Evolutionary conservation across 352 stramenopile species (phyloP).

Genomic region (Phytophthora boehmeriae): DNA sequence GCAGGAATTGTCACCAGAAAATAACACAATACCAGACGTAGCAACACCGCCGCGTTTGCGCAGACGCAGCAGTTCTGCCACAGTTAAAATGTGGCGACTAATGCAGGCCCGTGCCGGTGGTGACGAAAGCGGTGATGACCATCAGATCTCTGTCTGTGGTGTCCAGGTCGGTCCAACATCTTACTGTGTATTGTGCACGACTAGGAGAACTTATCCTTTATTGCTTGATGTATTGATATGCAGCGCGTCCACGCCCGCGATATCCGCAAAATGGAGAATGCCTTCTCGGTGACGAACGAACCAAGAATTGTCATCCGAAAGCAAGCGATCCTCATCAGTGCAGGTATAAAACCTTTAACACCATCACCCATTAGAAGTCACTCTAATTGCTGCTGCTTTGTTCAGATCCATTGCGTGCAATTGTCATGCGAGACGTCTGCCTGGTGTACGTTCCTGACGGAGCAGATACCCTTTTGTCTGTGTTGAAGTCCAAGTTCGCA

Average conservation of each 20-base stretch:
- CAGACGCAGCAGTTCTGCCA: slow-evolving; percentile 28
- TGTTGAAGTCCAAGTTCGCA: slow-evolving; percentile 55
- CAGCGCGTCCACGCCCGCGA: slow-evolving; percentile 1
- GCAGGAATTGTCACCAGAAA: slow-evolving; percentile 9
- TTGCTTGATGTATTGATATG: neutral
- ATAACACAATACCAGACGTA: slow-evolving; percentile 4
- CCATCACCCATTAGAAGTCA: no score
- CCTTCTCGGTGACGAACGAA: neutral
- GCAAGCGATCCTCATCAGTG: slow-evolving; percentile 3
- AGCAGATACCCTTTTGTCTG: slow-evolving; percentile 42
- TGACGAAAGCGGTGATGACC: slow-evolving; percentile 18
- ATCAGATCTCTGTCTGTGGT: slow-evolving; percentile 28
- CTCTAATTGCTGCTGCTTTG: neutral
- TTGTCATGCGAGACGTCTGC: slow-evolving; percentile 51
- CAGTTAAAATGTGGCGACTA: slow-evolving; percentile 26
- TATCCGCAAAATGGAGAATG: slow-evolving; percentile 1
- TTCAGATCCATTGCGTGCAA: slow-evolving; percentile 47
- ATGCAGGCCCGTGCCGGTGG: slow-evolving; percentile 16
- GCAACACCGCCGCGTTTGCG: slow-evolving; percentile 10
- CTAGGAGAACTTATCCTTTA: neutral
- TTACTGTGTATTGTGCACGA: no score
- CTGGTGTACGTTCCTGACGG: slow-evolving; percentile 55
- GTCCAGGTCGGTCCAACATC: slow-evolving; percentile 28
- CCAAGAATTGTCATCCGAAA: slow-evolving; percentile 1
- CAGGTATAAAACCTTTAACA: neutral